Percentiles rank a stretch among this genome's conserved stretches.
Evolutionary conservation across 768 basidiomycete species (phyloP).

Genomic region (Pluteus cervinus): DNA sequence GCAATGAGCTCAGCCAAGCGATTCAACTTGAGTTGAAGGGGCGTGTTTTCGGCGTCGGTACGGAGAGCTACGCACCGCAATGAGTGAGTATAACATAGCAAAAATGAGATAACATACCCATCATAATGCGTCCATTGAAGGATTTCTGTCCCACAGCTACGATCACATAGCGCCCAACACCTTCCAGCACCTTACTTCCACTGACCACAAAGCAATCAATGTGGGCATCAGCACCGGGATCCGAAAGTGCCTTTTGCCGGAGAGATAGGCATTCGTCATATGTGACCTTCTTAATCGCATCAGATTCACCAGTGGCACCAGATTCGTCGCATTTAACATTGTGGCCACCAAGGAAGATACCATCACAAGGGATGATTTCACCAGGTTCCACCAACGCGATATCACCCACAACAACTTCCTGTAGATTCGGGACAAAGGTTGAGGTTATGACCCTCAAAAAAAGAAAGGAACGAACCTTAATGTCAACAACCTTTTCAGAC

Average conservation of each 20-base stretch:
- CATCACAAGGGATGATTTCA: constrained; percentile 94
- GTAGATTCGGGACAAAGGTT: too few species aligned
- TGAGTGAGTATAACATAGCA: constrained; percentile 2
- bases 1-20: constrained; percentile 92
- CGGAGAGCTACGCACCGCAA: constrained; percentile 59
- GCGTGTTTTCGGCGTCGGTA: constrained; percentile 83
- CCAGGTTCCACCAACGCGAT: constrained; percentile 90
- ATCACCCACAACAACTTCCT: constrained; percentile 94
- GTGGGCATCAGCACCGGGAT: too few species aligned
- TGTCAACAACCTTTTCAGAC: constrained; percentile 65
- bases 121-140: constrained; percentile 97
- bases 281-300: constrained; percentile 84
- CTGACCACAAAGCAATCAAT: constrained; percentile 89
- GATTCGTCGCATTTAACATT: constrained; percentile 96
- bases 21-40: constrained; percentile 92
- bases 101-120: constrained; percentile 55
- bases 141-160: constrained; percentile 89
- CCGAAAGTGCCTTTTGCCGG: too few species aligned
- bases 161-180: constrained; percentile 88
- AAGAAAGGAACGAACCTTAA: constrained; percentile 50
- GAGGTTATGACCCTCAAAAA: constrained; percentile 7
- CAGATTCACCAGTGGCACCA: constrained; percentile 93
- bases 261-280: constrained; percentile 78
- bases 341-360: constrained; percentile 88
- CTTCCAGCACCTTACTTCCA: constrained; percentile 91